These are phyloP conservation scores for Epichloe hybrida DNA, from an alignment of 2,329 filamentous ascomycete species.

Conservation along the genomic window DNA sequence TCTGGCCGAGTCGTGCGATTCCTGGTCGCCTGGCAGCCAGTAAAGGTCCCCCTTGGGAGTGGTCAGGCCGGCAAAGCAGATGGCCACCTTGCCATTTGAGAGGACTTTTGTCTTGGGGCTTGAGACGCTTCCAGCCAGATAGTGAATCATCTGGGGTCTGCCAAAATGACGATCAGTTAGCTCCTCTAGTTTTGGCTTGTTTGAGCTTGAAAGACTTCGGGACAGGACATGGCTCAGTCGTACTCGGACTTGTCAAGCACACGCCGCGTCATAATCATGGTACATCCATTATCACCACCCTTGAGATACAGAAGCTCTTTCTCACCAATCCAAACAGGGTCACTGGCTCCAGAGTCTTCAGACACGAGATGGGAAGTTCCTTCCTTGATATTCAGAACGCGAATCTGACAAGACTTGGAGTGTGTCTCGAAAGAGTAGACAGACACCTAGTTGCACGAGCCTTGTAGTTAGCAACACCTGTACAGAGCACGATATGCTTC, in stretches of 20 bases:
- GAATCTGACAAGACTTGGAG: constrained; percentile 52
- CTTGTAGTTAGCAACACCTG: neutral
- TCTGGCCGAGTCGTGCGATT: constrained; percentile 49
- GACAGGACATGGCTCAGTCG: neutral
- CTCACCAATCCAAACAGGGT: constrained; percentile 65
- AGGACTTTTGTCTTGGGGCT: constrained; percentile 45
- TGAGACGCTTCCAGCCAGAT: constrained; percentile 39
- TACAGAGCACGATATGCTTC: neutral
- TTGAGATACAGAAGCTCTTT: constrained; percentile 45
- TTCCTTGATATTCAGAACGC: constrained; percentile 54
- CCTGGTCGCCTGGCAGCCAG: constrained; percentile 47
- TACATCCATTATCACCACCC: constrained; percentile 31
- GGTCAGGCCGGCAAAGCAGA: constrained; percentile 50
- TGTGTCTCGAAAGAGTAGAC: constrained; percentile 73
- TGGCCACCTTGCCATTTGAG: constrained; percentile 33
- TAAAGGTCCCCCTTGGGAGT: constrained; percentile 56
- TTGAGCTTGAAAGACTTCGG: neutral
- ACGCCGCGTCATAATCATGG: constrained; percentile 29
- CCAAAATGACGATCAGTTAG: neutral
- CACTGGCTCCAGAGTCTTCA: constrained; percentile 49
- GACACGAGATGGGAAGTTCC: constrained; percentile 54
- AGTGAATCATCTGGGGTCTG: constrained; percentile 31
- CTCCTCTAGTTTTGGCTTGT: neutral
- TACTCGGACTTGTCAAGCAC: constrained; percentile 25
- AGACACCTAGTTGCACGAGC: constrained; percentile 33